Evolutionary conservation across 371 early-diverging fungal genomes (phyloP), one percentile per base, ranked within the genome.

Genomic region (Mortierella sp.): DNA sequence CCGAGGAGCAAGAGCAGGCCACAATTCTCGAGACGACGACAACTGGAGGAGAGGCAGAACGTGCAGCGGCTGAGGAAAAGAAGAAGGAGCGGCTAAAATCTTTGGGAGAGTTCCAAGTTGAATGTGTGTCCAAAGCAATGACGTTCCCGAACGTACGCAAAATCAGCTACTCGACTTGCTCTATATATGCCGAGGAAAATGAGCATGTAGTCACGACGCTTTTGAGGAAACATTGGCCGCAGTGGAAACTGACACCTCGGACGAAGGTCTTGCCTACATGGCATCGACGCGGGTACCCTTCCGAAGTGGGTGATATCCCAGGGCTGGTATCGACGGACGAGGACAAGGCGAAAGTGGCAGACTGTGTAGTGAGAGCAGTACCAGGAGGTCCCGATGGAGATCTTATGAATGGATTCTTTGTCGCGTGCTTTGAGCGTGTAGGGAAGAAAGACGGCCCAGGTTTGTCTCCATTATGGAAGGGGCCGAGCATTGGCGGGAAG

Each of bases 81-180:
- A 82, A 87, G 66, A 85, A 90, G 46, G 88, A 91, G 21, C 92
- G 96, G 48, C 72, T 94, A 44, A 73, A 79, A 32, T 85, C 83
- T 26, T 73, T 97, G 51, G 86, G 92, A 3, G 90, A 92, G 46
- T 93, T 94, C 79, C 94, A 94, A 64, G 63, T 84, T 31, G 81
- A 87, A 12, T 76, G 65, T 79, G 27, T 86, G 6, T 47, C 79
- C 54, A 84, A 86, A 46, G 85, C 86, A 17, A 84, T 86, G 84
- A 78, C 78, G 24, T 83, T 87, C 52, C 85, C 79, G 23, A 79
- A 65, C 48, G 88, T 82, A 14, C 86, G 93, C 57, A 86, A 85
- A 43, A 84, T 99, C 12, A 85, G 95, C 4, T 99, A 99, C 81
- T 95, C 99, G 26, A 99, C 99, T 5, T 97, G 99, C 67, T 98